Evolutionary conservation across 495 filamentous ascomycete species (phyloP).

Genomic region (Daldinia childiae): DNA sequence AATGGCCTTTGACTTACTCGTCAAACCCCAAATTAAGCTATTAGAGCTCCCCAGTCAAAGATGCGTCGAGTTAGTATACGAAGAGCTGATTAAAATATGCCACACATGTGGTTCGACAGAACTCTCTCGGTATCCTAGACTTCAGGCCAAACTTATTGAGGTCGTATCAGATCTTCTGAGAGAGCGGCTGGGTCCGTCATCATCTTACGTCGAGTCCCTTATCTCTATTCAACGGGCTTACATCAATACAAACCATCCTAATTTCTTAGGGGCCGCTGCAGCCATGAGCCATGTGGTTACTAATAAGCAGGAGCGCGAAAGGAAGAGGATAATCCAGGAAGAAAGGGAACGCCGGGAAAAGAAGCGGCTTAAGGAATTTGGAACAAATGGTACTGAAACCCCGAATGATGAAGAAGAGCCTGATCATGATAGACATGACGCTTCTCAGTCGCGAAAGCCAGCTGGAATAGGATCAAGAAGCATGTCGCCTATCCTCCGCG

Average conservation of each 20-base stretch:
- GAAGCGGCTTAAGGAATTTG: slow-evolving; percentile 80
- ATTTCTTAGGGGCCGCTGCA: slow-evolving; percentile 96
- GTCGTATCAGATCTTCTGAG: slow-evolving; percentile 96
- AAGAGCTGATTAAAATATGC: slow-evolving; percentile 99
- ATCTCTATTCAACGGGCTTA: slow-evolving; percentile 98
- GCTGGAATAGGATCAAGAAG: slow-evolving; percentile 71
- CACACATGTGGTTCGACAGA: slow-evolving; percentile 98
- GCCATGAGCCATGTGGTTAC: slow-evolving; percentile 97
- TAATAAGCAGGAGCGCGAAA: slow-evolving; percentile 91
- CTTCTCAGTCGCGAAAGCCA: slow-evolving; percentile 50
- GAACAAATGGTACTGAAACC: slow-evolving; percentile 76
- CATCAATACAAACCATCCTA: slow-evolving; percentile 99
- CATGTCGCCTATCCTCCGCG: slow-evolving; percentile 81
- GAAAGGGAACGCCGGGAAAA: slow-evolving; percentile 86
- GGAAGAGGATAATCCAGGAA: slow-evolving; percentile 79
- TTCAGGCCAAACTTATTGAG: slow-evolving; percentile 97
- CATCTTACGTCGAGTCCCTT: slow-evolving; percentile 90
- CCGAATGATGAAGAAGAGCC: slow-evolving; percentile 80
- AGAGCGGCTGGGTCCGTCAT: slow-evolving; percentile 88
- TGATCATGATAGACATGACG: slow-evolving; percentile 65
- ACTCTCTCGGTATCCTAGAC: slow-evolving; percentile 86
- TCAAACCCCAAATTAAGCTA: slow-evolving; percentile 98
- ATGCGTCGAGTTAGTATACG: slow-evolving; percentile 97
- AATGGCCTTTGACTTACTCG: slow-evolving; percentile 94
- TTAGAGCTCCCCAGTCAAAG: slow-evolving; percentile 94